Evolutionary conservation across 495 filamentous ascomycete genomes (phyloP), one percentile per base, ranked within the genome.

Genomic region (Choiromyces venosus): DNA sequence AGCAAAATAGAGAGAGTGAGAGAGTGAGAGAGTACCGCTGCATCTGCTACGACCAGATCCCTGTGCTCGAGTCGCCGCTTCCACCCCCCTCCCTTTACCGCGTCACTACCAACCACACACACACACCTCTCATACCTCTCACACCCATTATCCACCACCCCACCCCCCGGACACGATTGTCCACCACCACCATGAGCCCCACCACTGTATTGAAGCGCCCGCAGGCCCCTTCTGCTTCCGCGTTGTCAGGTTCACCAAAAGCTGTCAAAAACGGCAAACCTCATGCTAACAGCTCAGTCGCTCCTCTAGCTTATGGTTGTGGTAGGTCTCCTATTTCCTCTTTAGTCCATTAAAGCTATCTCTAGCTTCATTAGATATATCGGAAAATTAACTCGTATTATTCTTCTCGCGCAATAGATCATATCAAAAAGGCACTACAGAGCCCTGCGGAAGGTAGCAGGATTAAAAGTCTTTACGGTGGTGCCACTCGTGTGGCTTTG

Each of bases 401-500:
- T n/a, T 14, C 25, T 12, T 5, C 52, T 33, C 52, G 52, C 52
- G 52, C 25, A 33, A 44, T 68, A 81, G 79, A 78, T 37, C 79
- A 81, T 56, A 80, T 81, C 66, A 74, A 68, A 38, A n/a, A 33
- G 14, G 44, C 70, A 18, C 71, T 72, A 37, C 65, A 68, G 37
- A 52, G 35, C 14, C 25, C 35, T 16, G 3, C 25, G 52, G 52
- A 61, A 12, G 52, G 12, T 33, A 67, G 46, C 8, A 69, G 10
- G n/a, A 70, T 44, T 16, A 78, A 40, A 29, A 40, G 8, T 4
- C 70, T 42, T 46, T 80, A 80, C 44, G 42, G 70, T 21, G 25
- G 73, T 66, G 79, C 79, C 18, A 74, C 78, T 40, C 75, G 79
- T 10, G 79, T 81, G 67, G 79, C 73, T 25, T 73, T 80, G 37